Evolutionary conservation across 2,329 filamentous ascomycete species (phyloP).

Genomic region (Ceratocystis variospora): DNA sequence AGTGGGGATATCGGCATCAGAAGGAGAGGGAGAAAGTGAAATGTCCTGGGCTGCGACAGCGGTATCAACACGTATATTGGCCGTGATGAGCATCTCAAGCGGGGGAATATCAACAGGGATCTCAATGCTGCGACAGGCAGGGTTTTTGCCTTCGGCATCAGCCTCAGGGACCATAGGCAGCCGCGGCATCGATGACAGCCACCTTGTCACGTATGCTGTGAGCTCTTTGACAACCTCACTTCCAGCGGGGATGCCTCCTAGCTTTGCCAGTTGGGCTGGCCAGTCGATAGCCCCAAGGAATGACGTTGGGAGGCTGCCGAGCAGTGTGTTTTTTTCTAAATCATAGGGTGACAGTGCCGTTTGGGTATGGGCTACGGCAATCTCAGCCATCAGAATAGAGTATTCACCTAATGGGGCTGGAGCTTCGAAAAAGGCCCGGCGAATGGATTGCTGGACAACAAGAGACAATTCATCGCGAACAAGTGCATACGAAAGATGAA

Average conservation of each 20-base stretch:
- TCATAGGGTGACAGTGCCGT: constrained; percentile 35
- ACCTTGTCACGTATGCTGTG: constrained; percentile 28
- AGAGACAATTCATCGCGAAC: constrained; percentile 58
- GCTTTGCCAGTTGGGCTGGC: constrained; percentile 8
- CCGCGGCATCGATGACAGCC: constrained; percentile 25
- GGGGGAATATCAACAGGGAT: constrained; percentile 86
- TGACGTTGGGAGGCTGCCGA: constrained; percentile 27
- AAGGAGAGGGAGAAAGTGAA: constrained; percentile 20
- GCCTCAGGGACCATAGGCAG: neutral
- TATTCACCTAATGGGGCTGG: constrained; percentile 32
- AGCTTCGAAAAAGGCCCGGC: constrained; percentile 25
- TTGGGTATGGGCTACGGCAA: constrained; percentile 33
- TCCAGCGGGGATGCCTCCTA: constrained; percentile 4
- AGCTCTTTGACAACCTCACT: constrained; percentile 19
- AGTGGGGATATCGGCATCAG: constrained; percentile 26
- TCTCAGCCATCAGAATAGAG: constrained; percentile 33
- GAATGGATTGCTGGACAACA: constrained; percentile 34
- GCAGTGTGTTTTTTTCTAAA: constrained; percentile 42
- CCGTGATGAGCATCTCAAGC: constrained; percentile 69
- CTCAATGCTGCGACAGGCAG: constrained; percentile 43
- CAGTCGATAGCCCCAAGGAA: constrained; percentile 19
- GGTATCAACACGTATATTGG: constrained; percentile 44
- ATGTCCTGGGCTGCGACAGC: constrained; percentile 23
- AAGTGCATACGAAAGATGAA: constrained; percentile 63
- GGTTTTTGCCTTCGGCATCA: neutral